Percentiles rank a stretch among this genome's conserved stretches.
phyloP scores from a whole-genome alignment of 2,329 filamentous ascomycete species.

The Aspergillus ruber region DNA sequence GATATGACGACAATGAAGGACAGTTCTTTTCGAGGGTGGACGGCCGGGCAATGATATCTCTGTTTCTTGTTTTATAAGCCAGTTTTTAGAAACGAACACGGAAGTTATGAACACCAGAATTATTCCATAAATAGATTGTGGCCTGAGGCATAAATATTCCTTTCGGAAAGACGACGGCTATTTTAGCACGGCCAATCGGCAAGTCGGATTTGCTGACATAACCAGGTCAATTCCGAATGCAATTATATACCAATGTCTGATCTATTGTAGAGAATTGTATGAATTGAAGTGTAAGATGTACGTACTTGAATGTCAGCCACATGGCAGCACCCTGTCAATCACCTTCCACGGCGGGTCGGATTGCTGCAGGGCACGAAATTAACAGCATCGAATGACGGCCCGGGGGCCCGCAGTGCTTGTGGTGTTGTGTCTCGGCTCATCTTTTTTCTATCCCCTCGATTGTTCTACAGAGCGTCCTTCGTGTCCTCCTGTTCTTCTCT shows the following conservation, averaged over 20 bases:
- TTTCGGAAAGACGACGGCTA: too few relatives aligned
- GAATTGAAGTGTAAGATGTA: too few relatives aligned
- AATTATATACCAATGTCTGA: too few relatives aligned
- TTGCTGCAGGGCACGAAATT: neutral
- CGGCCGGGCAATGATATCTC: conserved; percentile 1
- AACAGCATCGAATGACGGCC: conserved; percentile 4
- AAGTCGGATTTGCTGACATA: too few relatives aligned
- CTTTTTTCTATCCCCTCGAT: too few relatives aligned
- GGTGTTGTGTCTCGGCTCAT: too few relatives aligned
- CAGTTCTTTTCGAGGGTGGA: conserved; percentile 3
- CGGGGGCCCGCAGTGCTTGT: conserved; percentile 13
- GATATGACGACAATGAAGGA: conserved; percentile 10
- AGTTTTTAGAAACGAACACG: conserved; percentile 14
- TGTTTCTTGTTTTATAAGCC: neutral
- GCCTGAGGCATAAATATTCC: too few relatives aligned
- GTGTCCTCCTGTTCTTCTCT: conserved; percentile 8
- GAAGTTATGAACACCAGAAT: neutral
- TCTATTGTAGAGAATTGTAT: too few relatives aligned
- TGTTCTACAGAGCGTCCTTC: conserved; percentile 1
- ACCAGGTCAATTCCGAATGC: too few relatives aligned
- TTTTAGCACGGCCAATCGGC: too few relatives aligned
- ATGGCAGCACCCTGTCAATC: neutral
- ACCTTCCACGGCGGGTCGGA: conserved; percentile 1
- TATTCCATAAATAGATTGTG: too few relatives aligned
- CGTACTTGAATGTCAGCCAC: neutral